Conservation (phyloP, 148 eudicot genomes). For the Nepenthes gracilis region DNA sequence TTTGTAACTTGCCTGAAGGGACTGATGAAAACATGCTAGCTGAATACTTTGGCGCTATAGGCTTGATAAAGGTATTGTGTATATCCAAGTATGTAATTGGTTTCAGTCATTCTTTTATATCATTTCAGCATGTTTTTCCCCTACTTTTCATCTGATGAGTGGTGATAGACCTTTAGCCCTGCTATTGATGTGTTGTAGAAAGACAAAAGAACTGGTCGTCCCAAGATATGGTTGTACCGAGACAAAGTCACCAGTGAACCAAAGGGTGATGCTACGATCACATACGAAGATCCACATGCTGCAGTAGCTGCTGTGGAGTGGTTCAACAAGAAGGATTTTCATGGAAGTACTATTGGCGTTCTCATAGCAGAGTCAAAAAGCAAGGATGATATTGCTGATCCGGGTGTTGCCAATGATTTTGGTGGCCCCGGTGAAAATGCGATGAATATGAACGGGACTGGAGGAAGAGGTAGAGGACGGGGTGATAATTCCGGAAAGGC, state of each 20-base stretch:
- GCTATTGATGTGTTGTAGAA: conserved; percentile 31
- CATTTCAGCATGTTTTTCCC: background rate
- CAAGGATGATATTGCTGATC: conserved; percentile 59
- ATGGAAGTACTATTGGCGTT: conserved; percentile 70
- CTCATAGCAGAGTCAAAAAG: conserved; percentile 81
- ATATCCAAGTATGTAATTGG: conserved; percentile 6
- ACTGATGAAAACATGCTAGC: conserved; percentile 91
- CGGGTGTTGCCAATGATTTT: conserved; percentile 24
- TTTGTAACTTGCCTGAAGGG: conserved; percentile 81
- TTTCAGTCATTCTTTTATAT: background rate
- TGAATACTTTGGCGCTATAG: conserved; percentile 85
- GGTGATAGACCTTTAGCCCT: background rate
- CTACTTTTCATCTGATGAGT: too few species aligned
- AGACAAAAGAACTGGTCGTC: conserved; percentile 79
- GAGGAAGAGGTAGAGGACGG: conserved; percentile 66
- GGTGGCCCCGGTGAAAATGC: conserved; percentile 33
- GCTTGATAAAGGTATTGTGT: conserved; percentile 71
- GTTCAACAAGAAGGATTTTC: conserved; percentile 93
- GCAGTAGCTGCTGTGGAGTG: conserved; percentile 94
- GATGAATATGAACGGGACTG: conserved; percentile 36
- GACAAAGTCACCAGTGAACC: conserved; percentile 88
- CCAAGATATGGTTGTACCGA: conserved; percentile 93
- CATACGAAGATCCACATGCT: conserved; percentile 98
- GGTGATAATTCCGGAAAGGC: conserved; percentile 77
- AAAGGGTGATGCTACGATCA: conserved; percentile 95